Evolutionary conservation across 495 filamentous ascomycete species (phyloP).

Genomic region (Lophium mytilinum): DNA sequence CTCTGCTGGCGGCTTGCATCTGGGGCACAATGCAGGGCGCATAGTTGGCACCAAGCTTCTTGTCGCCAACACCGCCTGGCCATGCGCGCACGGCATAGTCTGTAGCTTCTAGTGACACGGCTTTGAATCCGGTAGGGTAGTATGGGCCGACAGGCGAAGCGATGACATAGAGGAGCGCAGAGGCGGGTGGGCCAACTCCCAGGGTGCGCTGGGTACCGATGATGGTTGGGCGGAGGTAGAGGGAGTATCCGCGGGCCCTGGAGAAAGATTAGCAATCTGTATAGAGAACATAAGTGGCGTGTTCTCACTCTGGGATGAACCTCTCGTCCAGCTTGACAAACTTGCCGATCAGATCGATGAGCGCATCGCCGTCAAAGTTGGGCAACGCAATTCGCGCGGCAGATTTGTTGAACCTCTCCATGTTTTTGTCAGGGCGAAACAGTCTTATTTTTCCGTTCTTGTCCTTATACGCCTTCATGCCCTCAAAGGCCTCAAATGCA

Average conservation of each 20-base stretch:
- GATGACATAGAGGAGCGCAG: slow-evolving; percentile 86
- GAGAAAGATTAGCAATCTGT: neutral
- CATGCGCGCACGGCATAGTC: slow-evolving; percentile 93
- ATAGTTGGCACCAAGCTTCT: slow-evolving; percentile 97
- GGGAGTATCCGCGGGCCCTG: slow-evolving; percentile 69
- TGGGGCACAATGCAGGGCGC: slow-evolving; percentile 93
- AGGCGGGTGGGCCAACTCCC: slow-evolving; percentile 83
- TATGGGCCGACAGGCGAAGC: slow-evolving; percentile 96
- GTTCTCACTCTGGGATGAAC: slow-evolving; percentile 69
- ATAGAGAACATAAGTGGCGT: too few relatives aligned
- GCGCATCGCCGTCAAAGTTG: slow-evolving; percentile 58
- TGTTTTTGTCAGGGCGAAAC: slow-evolving; percentile 95
- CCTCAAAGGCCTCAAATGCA: slow-evolving; percentile 94
- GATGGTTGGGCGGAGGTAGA: slow-evolving; percentile 93
- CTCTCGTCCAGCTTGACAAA: slow-evolving; percentile 73
- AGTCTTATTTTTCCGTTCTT: slow-evolving; percentile 62
- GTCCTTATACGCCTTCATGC: slow-evolving; percentile 97
- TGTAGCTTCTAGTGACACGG: slow-evolving; percentile 85
- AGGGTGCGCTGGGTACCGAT: slow-evolving; percentile 94
- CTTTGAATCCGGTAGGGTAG: slow-evolving; percentile 97
- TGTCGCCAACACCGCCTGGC: slow-evolving; percentile 94
- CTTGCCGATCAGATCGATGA: slow-evolving; percentile 72
- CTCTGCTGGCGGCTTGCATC: slow-evolving; percentile 75
- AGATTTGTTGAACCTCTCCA: slow-evolving; percentile 85
- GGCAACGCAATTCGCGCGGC: slow-evolving; percentile 85